Evolutionary conservation across 768 basidiomycete genomes (phyloP).

Genomic region (Rossbeevera mucosa): DNA sequence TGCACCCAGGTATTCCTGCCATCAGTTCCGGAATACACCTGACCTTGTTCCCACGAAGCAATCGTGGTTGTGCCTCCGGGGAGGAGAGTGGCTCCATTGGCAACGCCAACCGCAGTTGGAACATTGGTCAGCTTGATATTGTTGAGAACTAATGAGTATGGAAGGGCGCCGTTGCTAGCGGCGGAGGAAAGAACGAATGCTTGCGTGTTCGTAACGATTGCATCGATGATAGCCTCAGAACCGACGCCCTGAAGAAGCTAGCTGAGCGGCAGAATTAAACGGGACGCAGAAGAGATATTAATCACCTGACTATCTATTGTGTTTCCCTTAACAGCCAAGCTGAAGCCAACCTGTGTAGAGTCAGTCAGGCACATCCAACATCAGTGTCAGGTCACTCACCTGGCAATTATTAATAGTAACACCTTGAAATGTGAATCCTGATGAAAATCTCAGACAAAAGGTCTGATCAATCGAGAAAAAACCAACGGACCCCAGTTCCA

Average conservation of each 20-base stretch:
- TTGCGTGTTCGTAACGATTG: conserved; percentile 39
- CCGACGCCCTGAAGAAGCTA: conserved; percentile 34
- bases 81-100: conserved; percentile 31
- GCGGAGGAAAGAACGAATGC: conserved; percentile 40
- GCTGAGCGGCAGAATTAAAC: not conserved
- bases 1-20: conserved; percentile 46
- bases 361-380: not conserved
- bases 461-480: not conserved
- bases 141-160: conserved; percentile 34
- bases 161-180: conserved; percentile 24
- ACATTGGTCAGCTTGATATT: conserved; percentile 35
- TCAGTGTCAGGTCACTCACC: conserved; percentile 1
- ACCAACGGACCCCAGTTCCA: conserved; percentile 41
- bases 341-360: conserved; percentile 38
- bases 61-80: conserved; percentile 33
- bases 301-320: conserved; percentile 31
- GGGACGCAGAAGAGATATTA: not conserved
- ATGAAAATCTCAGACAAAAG: not conserved
- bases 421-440: conserved; percentile 52
- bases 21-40: conserved; percentile 55
- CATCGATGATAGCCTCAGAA: conserved; percentile 43
- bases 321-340: conserved; percentile 38
- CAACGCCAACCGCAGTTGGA: conserved; percentile 31
- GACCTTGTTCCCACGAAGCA: conserved; percentile 69
- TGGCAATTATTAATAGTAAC: conserved; percentile 42